Evolutionary conservation across 345 rosid species (phyloP).

Genomic region (Sapria himalayana): DNA sequence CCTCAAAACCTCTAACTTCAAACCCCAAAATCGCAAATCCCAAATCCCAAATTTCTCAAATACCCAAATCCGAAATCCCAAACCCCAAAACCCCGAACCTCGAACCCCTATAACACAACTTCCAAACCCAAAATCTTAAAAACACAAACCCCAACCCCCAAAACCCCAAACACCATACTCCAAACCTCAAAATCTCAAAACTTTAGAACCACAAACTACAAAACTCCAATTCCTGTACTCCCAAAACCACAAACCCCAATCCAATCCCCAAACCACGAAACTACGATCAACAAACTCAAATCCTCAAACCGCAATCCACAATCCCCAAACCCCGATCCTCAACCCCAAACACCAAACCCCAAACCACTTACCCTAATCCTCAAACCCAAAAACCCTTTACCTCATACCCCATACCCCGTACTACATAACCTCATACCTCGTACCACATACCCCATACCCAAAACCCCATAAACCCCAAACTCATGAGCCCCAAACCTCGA

Average conservation of each 20-base stretch:
- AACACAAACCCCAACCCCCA: conserved; percentile 3
- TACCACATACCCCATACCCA: background rate
- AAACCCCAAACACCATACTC: conserved; percentile 1
- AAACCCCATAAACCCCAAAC: no score
- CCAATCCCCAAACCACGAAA: conserved; percentile 5
- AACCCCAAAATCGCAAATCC: conserved; percentile 2
- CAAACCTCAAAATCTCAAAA: background rate
- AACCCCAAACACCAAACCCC: conserved; percentile 3
- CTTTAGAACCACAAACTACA: background rate
- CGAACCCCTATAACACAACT: background rate
- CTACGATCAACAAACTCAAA: conserved; percentile 7
- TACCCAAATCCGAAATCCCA: conserved; percentile 1
- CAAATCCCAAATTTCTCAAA: background rate
- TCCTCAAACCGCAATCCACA: conserved; percentile 5
- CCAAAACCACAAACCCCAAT: background rate
- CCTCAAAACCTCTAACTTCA: no score
- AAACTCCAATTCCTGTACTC: background rate
- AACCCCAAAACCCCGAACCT: conserved; percentile 2
- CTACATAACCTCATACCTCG: background rate
- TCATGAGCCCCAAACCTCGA: no score
- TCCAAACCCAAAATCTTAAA: background rate
- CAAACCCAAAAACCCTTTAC: conserved; percentile 2
- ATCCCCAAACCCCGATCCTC: conserved; percentile 1
- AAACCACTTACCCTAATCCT: conserved; percentile 7
- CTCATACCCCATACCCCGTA: conserved; percentile 6